Evolutionary conservation across 768 basidiomycete genomes (phyloP).

Genomic region (Suillus fuscotomentosus): DNA sequence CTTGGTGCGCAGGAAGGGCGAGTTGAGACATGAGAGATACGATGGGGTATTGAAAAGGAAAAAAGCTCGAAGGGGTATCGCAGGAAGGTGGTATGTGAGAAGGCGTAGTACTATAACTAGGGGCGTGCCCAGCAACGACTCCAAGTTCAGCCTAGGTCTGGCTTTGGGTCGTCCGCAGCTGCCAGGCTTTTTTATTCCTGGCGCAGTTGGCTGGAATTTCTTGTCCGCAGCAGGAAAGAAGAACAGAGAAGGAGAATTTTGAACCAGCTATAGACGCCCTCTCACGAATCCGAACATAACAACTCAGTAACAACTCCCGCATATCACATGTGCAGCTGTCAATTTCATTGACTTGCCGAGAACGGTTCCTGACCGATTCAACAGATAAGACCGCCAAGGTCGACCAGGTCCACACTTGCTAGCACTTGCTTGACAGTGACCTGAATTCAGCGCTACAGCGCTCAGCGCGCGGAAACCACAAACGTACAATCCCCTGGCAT

Average conservation of each 20-base stretch:
- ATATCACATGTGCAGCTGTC: slow-evolving; percentile 2
- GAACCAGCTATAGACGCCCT: not conserved
- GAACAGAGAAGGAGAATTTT: not conserved
- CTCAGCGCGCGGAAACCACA: too few species aligned
- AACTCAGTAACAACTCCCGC: slow-evolving; percentile 6
- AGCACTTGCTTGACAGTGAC: too few species aligned
- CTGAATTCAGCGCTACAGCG: too few species aligned
- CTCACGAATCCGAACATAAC: slow-evolving; percentile 2
- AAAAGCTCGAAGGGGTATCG: slow-evolving; percentile 4
- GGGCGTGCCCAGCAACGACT: slow-evolving; percentile 1
- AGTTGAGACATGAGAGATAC: slow-evolving; percentile 22
- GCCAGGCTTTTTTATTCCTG: slow-evolving; percentile 4
- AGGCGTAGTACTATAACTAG: not conserved
- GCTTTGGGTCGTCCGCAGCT: slow-evolving; percentile 6
- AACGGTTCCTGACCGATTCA: not conserved
- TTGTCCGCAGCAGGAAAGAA: slow-evolving; percentile 6
- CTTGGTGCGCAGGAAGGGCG: slow-evolving; percentile 12
- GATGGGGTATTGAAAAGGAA: slow-evolving; percentile 21
- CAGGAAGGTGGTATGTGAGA: slow-evolving; percentile 4
- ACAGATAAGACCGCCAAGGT: not conserved
- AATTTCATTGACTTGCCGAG: not conserved
- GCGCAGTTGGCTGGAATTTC: not conserved
- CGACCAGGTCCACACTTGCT: too few species aligned
- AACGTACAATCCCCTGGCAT: not conserved
- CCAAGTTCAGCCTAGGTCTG: not conserved